Evolutionary conservation across 1,284 basidiomycete species (phyloP).

Genomic region (Cutaneotrichosporon dermatis): DNA sequence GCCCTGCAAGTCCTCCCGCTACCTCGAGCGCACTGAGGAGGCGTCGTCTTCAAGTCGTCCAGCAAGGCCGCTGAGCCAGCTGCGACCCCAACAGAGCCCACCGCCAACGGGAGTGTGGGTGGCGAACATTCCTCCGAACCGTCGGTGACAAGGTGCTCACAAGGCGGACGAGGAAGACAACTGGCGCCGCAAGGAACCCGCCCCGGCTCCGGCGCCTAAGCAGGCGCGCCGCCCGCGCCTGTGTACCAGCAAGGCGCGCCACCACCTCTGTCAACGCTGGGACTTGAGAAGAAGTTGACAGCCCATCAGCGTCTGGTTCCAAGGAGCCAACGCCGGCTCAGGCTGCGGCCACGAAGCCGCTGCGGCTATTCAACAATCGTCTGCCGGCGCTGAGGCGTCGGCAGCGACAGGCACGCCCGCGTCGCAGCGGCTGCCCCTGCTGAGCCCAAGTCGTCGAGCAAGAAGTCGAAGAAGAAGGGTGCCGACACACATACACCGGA

Average conservation of each 20-base stretch:
- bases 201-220: slow-evolving; percentile 4
- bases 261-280: slow-evolving; percentile 43
- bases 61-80: background rate
- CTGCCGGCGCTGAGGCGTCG: background rate
- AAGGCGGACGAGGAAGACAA: slow-evolving; percentile 25
- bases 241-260: slow-evolving; percentile 20
- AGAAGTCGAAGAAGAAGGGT: slow-evolving; percentile 18
- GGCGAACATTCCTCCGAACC: background rate
- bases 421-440: background rate
- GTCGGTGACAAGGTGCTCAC: background rate
- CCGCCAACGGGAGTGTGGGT: background rate
- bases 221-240: slow-evolving; percentile 4
- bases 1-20: background rate
- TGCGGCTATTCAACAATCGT: background rate
- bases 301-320: slow-evolving; percentile 7
- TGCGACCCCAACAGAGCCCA: background rate
- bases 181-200: slow-evolving; percentile 28
- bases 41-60: background rate
- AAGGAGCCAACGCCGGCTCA: slow-evolving; percentile 7
- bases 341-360: background rate
- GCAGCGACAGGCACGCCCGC: background rate
- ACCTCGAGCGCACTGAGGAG: background rate
- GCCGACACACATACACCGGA: slow-evolving; percentile 25
- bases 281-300: slow-evolving; percentile 31
- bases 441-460: slow-evolving; percentile 7